Base-by-base conservation (phyloP, 75 land plant genomes). In the Selaginella moellendorffii region DNA sequence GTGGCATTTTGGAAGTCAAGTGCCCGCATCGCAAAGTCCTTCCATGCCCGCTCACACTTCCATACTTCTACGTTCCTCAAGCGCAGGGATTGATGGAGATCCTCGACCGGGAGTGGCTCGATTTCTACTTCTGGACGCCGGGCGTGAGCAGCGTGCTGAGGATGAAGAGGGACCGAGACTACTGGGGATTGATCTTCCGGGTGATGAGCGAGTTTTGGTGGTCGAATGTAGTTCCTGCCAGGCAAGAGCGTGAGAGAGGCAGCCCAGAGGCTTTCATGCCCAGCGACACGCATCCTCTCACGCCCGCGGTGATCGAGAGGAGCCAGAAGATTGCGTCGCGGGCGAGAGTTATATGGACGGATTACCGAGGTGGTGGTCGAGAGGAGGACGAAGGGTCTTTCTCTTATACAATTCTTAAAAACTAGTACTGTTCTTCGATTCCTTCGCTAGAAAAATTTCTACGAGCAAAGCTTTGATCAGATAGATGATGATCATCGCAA, bases 61-160 rank as follows among this genome's bases (percentile, higher is more conserved):
- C 97, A 8, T 78, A 80, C 67, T 88, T 87, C 73, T 85, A 88
- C 75, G 82, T 91, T 81, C 97, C 89, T 18, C 89, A 85, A 52
- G 74, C 85, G 20, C 89, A 85, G 53, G 89, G 89, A 10, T 75
- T 78, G 56, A 72, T 85, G 72, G 89, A 85, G 77, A 83, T 85
- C 24, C 70, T 83, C 65, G 84, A 77, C 63, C 65, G 86, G 31
- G 88, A 85, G 1, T 87, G 88, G 93, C 77, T 81, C 24, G 97
- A 91, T 65, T 65, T 91, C 46, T 91, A 84, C 62, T 81, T 91
- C 60, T 90, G 97, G 97, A 87, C 85, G 18, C 72, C 79, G 28
- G 84, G 75, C 67, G 97, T 84, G 23, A 88, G 97, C 71, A 69
- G 82, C 1, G 54, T 88, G 25, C 85, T 84, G 27, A 80, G 86